These are phyloP conservation scores for Paramarasmius palmivorus DNA, from an alignment of 1,284 basidiomycete species.

Conservation along the genomic window DNA sequence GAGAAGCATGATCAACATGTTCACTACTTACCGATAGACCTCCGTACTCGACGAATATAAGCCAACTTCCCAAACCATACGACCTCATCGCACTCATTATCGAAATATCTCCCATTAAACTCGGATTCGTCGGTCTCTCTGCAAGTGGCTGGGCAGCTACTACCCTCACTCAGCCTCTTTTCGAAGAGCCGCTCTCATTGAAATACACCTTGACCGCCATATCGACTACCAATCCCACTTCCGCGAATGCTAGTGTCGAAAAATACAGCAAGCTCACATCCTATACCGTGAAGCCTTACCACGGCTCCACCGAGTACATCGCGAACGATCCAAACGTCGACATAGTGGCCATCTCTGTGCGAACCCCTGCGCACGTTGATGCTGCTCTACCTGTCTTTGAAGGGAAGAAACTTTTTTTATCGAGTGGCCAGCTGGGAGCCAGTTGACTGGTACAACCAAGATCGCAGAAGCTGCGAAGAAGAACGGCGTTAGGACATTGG, in stretches of 20 bases:
- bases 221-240: constrained; percentile 25
- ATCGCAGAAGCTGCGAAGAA: constrained; percentile 30
- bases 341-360: constrained; percentile 35
- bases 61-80: no score
- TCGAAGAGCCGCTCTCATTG: not conserved
- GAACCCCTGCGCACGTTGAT: constrained; percentile 26
- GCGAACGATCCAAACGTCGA: constrained; percentile 34
- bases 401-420: constrained; percentile 36
- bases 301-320: constrained; percentile 26
- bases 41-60: no score
- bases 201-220: constrained; percentile 26
- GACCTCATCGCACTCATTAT: no score
- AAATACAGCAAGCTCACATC: constrained; percentile 23
- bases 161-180: not conserved
- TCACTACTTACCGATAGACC: no score
- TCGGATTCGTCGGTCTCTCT: constrained; percentile 7
- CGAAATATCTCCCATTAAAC: constrained; percentile 6
- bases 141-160: not conserved
- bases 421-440: constrained; percentile 37
- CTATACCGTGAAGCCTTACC: constrained; percentile 27
- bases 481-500: constrained; percentile 30
- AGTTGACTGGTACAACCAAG: constrained; percentile 27
- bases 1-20: no score
- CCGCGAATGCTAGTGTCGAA: constrained; percentile 24
- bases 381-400: constrained; percentile 32